These are phyloP conservation scores for Colletotrichum higginsianum DNA, from an alignment of 2,329 filamentous ascomycete genomes.

Conservation along the genomic window DNA sequence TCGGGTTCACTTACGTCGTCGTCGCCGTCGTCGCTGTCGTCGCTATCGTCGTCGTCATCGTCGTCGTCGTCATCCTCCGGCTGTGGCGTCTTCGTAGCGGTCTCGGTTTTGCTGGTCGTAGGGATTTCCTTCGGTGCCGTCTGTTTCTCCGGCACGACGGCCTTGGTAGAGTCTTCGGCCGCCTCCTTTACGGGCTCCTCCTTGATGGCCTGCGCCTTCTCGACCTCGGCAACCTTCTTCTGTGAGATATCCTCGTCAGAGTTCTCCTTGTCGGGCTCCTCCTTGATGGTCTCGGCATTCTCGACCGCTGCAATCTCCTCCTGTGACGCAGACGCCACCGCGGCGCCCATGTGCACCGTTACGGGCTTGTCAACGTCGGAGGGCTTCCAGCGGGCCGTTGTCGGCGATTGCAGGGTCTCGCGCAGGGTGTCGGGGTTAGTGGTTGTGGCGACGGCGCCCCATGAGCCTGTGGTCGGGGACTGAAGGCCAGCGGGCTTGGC, in stretches of 20 bases:
- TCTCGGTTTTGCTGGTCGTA: slow-evolving; percentile 48
- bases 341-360: slow-evolving; percentile 52
- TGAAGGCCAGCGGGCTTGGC: slow-evolving; percentile 55
- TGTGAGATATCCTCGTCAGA: slow-evolving; percentile 45
- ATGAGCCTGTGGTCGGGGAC: slow-evolving; percentile 62
- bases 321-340: slow-evolving; percentile 51
- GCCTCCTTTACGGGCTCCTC: slow-evolving; percentile 53
- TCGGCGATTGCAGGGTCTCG: slow-evolving; percentile 60
- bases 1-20: slow-evolving; percentile 43
- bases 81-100: slow-evolving; percentile 43
- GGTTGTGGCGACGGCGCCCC: slow-evolving; percentile 50
- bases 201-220: slow-evolving; percentile 46
- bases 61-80: slow-evolving; percentile 46
- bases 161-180: slow-evolving; percentile 45
- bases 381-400: slow-evolving; percentile 59
- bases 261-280: slow-evolving; percentile 49
- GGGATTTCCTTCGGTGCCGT: slow-evolving; percentile 45
- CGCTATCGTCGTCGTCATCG: slow-evolving; percentile 47
- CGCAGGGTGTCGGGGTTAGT: slow-evolving; percentile 46
- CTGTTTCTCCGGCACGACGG: slow-evolving; percentile 34
- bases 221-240: slow-evolving; percentile 48
- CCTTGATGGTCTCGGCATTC: slow-evolving; percentile 56
- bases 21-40: slow-evolving; percentile 49
- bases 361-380: slow-evolving; percentile 44
- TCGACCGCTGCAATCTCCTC: slow-evolving; percentile 59